These are phyloP conservation scores for Trypanosoma lewisi DNA, from an alignment of 208 protist species.

Conservation along the genomic window DNA sequence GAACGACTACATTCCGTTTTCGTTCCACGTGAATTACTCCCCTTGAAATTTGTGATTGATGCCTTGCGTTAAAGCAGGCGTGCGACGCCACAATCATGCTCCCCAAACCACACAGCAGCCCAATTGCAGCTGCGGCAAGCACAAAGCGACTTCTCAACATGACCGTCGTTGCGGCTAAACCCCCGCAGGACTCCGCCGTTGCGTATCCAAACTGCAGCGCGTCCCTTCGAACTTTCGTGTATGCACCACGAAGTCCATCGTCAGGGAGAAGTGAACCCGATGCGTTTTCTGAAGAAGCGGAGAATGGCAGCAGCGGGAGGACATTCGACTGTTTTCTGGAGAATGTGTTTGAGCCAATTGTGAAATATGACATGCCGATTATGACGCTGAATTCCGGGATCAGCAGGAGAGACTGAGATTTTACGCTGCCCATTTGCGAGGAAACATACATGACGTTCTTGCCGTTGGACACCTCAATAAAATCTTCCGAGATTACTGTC, in stretches of 20 bases:
- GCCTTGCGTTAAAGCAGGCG: slow-evolving; percentile 29
- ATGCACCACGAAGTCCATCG: slow-evolving; percentile 13
- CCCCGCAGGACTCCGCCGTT: slow-evolving; percentile 31
- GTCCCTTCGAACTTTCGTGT: slow-evolving; percentile 25
- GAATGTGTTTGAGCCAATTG: slow-evolving; percentile 29
- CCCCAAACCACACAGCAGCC: slow-evolving; percentile 25
- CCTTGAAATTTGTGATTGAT: slow-evolving; percentile 24
- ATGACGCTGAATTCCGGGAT: slow-evolving; percentile 41
- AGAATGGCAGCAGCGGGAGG: slow-evolving; percentile 9
- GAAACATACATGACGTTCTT: slow-evolving; percentile 9
- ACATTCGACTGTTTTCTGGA: slow-evolving; percentile 18
- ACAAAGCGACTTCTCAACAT: slow-evolving; percentile 17
- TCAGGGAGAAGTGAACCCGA: slow-evolving; percentile 9
- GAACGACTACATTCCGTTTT: slow-evolving; percentile 9
- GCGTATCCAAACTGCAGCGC: slow-evolving; percentile 54
- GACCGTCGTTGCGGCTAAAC: slow-evolving; percentile 2
- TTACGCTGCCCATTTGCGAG: background rate
- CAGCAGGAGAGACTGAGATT: slow-evolving; percentile 15
- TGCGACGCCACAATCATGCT: slow-evolving; percentile 13
- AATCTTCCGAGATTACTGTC: background rate
- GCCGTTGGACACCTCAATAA: background rate
- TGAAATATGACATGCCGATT: slow-evolving; percentile 36
- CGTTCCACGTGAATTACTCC: background rate
- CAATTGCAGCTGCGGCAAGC: slow-evolving; percentile 26
- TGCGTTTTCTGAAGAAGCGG: background rate